These are phyloP conservation scores for Plectosphaerella sp. DNA, from an alignment of 2,329 filamentous ascomycete species.

Conservation along the genomic window DNA sequence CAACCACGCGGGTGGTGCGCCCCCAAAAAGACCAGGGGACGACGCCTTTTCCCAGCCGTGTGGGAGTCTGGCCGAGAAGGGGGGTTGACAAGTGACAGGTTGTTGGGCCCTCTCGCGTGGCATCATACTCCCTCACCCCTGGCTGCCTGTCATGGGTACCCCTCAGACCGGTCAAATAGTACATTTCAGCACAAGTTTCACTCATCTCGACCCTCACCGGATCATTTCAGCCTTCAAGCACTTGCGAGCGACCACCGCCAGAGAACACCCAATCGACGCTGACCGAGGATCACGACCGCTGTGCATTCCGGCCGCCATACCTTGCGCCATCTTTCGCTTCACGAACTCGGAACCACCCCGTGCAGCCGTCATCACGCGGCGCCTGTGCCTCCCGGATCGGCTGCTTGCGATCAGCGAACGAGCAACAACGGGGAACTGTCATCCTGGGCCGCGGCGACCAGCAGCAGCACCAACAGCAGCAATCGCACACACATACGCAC, in stretches of 20 bases:
- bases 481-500: constrained; percentile 3
- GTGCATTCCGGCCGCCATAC: neutral
- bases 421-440: too few relatives aligned
- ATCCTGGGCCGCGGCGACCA: neutral
- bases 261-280: neutral
- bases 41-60: neutral
- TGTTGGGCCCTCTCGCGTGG: constrained; percentile 12
- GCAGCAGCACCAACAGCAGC: constrained; percentile 4
- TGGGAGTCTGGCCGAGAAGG: constrained; percentile 6
- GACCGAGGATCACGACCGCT: neutral
- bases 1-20: neutral
- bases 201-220: constrained; percentile 32
- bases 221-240: constrained; percentile 28
- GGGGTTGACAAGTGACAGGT: neutral
- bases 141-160: constrained; percentile 25
- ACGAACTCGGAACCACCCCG: neutral
- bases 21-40: neutral
- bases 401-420: neutral
- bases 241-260: constrained; percentile 5
- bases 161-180: constrained; percentile 34
- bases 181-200: constrained; percentile 32
- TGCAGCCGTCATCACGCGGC: neutral
- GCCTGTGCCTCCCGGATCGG: neutral
- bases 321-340: too few relatives aligned
- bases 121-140: constrained; percentile 17